phyloP scores from a whole-genome alignment of 257 asterid genomes.

The Ehretia macrophylla region DNA sequence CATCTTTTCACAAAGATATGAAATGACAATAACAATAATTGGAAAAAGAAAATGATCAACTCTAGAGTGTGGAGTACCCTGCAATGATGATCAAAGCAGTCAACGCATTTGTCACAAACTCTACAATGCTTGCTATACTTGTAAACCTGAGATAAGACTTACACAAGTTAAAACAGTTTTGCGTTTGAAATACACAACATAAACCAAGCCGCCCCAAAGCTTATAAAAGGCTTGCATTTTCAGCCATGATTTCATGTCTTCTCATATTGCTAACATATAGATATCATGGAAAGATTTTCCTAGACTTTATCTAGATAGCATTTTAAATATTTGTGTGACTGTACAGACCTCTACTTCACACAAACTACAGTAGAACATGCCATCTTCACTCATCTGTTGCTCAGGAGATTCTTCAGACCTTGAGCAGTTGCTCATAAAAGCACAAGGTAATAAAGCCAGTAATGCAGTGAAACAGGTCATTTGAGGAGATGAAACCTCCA shows the following conservation, averaged over 20 bases:
- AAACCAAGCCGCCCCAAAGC: not conserved
- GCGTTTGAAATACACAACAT: not conserved
- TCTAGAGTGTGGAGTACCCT: conserved; percentile 46
- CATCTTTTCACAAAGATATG: conserved; percentile 1
- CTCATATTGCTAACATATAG: not conserved
- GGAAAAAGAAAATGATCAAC: not conserved
- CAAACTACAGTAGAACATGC: conserved; percentile 98
- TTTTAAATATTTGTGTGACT: not conserved
- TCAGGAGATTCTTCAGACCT: conserved; percentile 54
- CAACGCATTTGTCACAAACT: conserved; percentile 96
- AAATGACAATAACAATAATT: not conserved
- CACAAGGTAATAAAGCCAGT: conserved; percentile 67
- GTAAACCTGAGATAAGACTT: conserved; percentile 61
- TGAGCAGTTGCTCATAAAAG: conserved; percentile 39
- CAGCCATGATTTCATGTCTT: not conserved
- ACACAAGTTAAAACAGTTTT: not conserved
- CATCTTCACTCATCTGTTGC: conserved; percentile 80
- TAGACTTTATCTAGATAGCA: not conserved
- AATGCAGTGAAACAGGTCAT: conserved; percentile 27
- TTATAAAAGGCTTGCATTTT: not conserved
- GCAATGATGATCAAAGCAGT: conserved; percentile 96
- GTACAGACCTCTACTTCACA: conserved; percentile 92
- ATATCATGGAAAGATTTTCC: not conserved
- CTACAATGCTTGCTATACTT: conserved; percentile 98
- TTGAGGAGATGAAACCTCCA: conserved; percentile 23